Base-by-base conservation (phyloP, 2,329 filamentous ascomycete species). In the Diplocarpon rosae region DNA sequence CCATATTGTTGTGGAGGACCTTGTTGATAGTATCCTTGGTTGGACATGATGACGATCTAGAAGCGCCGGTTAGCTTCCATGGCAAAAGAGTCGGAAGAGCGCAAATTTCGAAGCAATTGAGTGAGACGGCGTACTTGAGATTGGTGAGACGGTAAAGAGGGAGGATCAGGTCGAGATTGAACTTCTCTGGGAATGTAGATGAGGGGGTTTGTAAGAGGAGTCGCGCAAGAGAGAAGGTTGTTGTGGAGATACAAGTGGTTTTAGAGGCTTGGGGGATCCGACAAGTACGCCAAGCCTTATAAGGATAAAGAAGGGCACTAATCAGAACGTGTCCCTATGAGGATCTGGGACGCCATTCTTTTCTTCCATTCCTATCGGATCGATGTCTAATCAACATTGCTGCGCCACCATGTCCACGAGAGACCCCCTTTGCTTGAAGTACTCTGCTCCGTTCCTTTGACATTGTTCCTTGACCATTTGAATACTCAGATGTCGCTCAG, bases 21-120 rank as follows among this genome's bases (percentile, higher is more conserved):
- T 35, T 45, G 42, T 28, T 45, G 46, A 58, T 65, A 50, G 60
- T 66, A 45, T 57, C 62, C 54, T 69, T 69, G 15, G 63, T 59
- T 67, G 63, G 54, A 48, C 45, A 47, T 47, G 13, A 38, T 47
- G 43, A 44, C 31, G 30, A 30, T 37, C 36, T 49, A 33, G 2
- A 16, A 37, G 29, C 10, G 16, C 17, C 24, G 29, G 43, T 51
- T 43, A 49, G 44, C 33, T 42, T 33, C 20, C 28, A 16, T 17
- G n/a, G n/a, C 29, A 17, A n/a, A 27, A 42, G 27, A 16, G 28
- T 11, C 5, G 27, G 31, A 9, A 35, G 30, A 5, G 11, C 30
- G 30, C 30, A 32, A 32, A 14, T 3, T 12, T 32, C n/a, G 20
- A 16, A 16, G 16, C 31, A 34, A 27, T 35, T 29, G 16, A 12